Evolutionary conservation across 2,329 filamentous ascomycete species (phyloP).

Genomic region (Trichoderma guizhouense): DNA sequence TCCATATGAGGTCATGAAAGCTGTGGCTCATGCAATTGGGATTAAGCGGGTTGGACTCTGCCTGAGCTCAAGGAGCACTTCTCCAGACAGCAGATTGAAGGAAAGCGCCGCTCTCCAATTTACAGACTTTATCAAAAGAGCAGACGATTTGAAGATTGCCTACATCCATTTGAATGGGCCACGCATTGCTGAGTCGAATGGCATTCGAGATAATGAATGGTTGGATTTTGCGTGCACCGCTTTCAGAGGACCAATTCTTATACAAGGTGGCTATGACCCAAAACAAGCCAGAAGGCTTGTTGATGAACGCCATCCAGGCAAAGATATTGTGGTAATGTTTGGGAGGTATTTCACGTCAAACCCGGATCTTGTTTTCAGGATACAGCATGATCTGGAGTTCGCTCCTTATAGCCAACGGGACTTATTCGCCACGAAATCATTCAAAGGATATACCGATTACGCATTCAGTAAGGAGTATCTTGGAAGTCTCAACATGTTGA

Average conservation of each 20-base stretch:
- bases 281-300: neutral
- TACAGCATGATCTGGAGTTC: neutral
- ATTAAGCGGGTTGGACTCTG: neutral
- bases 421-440: neutral
- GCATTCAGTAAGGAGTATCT: neutral
- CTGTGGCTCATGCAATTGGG: neutral
- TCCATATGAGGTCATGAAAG: neutral
- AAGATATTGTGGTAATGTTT: neutral
- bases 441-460: neutral
- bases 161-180: neutral
- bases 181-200: neutral
- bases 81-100: neutral
- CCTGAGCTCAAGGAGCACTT: neutral
- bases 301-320: neutral
- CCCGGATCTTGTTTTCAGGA: neutral
- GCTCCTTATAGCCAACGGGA: neutral
- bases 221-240: neutral
- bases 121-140: neutral
- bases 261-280: neutral
- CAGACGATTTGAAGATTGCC: neutral
- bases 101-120: neutral
- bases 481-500: no score
- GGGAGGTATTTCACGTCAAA: neutral
- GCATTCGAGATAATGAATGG: neutral
- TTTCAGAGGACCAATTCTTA: neutral